Base-by-base conservation (phyloP, 345 rosid genomes). In the Bretschneidera sinensis region DNA sequence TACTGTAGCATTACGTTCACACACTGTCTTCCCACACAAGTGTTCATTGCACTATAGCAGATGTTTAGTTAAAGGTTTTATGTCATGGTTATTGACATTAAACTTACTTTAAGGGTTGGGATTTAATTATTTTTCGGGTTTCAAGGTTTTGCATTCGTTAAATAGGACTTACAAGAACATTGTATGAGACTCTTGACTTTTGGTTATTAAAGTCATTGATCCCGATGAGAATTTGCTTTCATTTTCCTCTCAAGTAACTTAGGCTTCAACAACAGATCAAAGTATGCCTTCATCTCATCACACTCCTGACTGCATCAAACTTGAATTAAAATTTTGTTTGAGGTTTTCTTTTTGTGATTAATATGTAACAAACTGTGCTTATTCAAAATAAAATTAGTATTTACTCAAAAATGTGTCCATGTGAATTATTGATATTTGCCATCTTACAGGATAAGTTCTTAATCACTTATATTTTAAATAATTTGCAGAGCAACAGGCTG, bases 401-500 rank as follows among this genome's bases (percentile, higher is more conserved):
- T 39, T 4, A 5, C 4, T n/a, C n/a, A n/a, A n/a, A n/a, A n/a
- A n/a, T n/a, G n/a, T n/a, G n/a, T n/a, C n/a, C n/a, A n/a, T n/a
- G n/a, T n/a, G n/a, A n/a, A n/a, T n/a, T n/a, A n/a, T n/a, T n/a
- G n/a, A n/a, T 39, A 9, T 14, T 5, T 39, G 4, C 15, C 1
- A 14, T 39, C 10, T 39, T 39, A 39, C 10, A 14, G 55, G 45
- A 39, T 61, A 20, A 48, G 10, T 64, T 21, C 53, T 61, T 60
- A 35, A 18, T 39, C 51, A 54, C 43, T 57, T 35, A 64, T 67
- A 28, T 65, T 56, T 63, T 43, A n/a, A 28, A 48, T 64, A 60
- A 55, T 76, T 71, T 59, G 62, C 78, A 73, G 95, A 86, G 62
- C 65, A 78, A 67, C 96, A 68, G 70, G 63, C 89, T 54, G 95